Base-by-base conservation (phyloP, 2,329 filamentous ascomycete genomes). In the Leptographium lundbergii region DNA sequence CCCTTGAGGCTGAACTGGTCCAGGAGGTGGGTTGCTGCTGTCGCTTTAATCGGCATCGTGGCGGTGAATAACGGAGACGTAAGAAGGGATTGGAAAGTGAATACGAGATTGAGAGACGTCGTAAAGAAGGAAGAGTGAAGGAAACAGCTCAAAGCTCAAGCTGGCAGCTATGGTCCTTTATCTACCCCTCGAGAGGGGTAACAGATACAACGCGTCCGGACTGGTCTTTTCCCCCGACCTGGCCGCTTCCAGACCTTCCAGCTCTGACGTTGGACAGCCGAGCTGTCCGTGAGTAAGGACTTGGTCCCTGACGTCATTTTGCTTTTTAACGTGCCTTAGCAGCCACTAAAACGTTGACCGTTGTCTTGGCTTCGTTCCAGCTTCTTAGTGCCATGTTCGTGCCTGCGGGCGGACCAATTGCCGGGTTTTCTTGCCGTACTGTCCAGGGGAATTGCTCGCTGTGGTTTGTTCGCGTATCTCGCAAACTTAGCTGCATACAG, bases 1-100 rank as follows among this genome's bases (percentile, higher is more conserved):
- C 85, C 85, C 73, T 86, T 87, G 62, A 89, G 76, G 66, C 82
- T 87, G 73, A 89, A 85, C 65, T 89, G 81, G 68, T 85, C 86
- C 63, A 77, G 70, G 66, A 89, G 79, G 66, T 74, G 75, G 63
- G 75, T 74, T 63, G 81, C 73, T 67, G 81, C 71, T 67, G 85
- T 82, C 62, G 85, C 72, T 68, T 72, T 65, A 66, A 80, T 74
- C 75, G 80, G 79, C 81, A 84, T 82, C 39, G 9, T 63, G 58
- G 45, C 27, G 47, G 51, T 25, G 1, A 22, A 50, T 50, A 22
- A 47, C 14, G 45, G 5, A 32, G 6, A 52, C n/a, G 14, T 17
- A 27, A 17, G 5, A 29, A 32, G 13, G 19, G 13, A 32, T 4
- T 13, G 34, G 45, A 24, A 48, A 19, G 9, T 2, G 19, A 42